These are phyloP conservation scores for Oleoguttula mirabilis DNA, from an alignment of 495 filamentous ascomycete species.

Conservation along the genomic window DNA sequence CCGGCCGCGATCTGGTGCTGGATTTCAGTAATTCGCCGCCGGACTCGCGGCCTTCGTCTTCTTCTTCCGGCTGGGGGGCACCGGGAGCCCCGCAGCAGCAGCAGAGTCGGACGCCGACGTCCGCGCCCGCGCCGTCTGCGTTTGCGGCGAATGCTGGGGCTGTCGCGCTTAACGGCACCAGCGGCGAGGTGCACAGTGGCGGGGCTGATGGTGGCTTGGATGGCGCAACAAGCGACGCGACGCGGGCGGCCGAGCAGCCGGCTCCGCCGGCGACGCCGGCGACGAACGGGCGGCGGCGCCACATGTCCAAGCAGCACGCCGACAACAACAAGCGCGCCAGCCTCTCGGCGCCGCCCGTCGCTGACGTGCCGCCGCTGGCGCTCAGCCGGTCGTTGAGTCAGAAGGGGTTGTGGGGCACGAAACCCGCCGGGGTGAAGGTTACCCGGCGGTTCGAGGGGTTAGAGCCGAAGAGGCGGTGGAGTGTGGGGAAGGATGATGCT, in stretches of 20 bases:
- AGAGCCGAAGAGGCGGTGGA: constrained; percentile 31
- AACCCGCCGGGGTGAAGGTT: constrained; percentile 4
- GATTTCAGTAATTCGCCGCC: constrained; percentile 1
- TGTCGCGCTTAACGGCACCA: background rate
- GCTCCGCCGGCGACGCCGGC: background rate
- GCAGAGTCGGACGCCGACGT: background rate
- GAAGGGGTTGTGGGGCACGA: constrained; percentile 24
- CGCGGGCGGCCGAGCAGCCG: background rate
- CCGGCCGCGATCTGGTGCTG: constrained; percentile 1
- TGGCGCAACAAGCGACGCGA: background rate
- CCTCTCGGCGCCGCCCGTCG: background rate
- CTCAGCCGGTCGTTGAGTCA: constrained; percentile 9
- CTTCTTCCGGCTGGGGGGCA: background rate
- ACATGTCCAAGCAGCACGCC: background rate
- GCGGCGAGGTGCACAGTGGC: too few relatives aligned
- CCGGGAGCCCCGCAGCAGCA: background rate
- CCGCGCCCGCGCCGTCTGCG: background rate
- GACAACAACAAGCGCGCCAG: background rate
- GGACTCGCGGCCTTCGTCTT: background rate
- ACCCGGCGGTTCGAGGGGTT: constrained; percentile 11
- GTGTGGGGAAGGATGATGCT: constrained; percentile 18
- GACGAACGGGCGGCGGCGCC: constrained; percentile 2
- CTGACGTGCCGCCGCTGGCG: background rate
- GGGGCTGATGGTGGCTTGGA: too few relatives aligned
- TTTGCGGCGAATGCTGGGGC: background rate